phyloP scores from a whole-genome alignment of 2,329 filamentous ascomycete species.

The Biscogniauxia sp. region DNA sequence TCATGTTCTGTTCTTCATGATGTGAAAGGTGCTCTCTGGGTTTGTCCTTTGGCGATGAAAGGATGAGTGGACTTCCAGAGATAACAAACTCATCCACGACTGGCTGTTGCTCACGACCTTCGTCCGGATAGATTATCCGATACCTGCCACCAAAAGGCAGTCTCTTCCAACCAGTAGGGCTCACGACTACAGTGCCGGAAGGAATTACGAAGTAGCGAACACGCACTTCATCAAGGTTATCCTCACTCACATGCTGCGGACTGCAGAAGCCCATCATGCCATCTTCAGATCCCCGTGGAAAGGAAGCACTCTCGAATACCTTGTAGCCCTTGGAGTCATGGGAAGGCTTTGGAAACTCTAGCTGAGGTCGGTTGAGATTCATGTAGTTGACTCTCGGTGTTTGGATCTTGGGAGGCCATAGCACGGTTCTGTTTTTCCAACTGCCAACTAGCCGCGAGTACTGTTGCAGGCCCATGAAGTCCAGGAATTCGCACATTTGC shows the following conservation, averaged over 20 bases:
- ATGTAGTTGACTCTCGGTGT: neutral
- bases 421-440: neutral
- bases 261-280: neutral
- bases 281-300: neutral
- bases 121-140: neutral
- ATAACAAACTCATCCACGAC: neutral
- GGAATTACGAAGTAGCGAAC: neutral
- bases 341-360: neutral
- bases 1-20: neutral
- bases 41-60: neutral
- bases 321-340: neutral
- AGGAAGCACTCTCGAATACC: neutral
- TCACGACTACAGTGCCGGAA: neutral
- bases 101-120: neutral
- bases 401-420: neutral
- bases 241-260: neutral
- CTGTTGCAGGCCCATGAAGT: neutral
- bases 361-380: neutral
- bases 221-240: neutral
- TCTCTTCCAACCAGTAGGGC: neutral
- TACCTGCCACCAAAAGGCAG: slow-evolving; percentile 1
- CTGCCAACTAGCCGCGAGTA: neutral
- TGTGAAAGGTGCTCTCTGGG: neutral
- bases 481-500: neutral
- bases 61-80: neutral